Conservation (phyloP, 2,329 filamentous ascomycete genomes). For the Chrysosporium queenslandicum region DNA sequence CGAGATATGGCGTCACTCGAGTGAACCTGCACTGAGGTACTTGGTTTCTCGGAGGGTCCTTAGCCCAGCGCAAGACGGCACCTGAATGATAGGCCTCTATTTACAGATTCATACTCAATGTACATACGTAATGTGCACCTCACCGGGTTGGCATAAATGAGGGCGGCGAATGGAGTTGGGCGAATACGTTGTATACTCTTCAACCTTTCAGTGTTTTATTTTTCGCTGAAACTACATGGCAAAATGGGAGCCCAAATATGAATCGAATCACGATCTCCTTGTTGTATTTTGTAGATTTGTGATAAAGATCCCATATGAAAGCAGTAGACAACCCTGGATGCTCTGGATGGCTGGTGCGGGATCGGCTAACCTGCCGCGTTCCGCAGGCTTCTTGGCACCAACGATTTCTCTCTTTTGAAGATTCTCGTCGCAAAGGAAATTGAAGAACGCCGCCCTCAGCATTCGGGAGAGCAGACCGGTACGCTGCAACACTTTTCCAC, state of each 20-base stretch:
- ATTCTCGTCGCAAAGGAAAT: background rate
- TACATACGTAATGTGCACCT: slow-evolving; percentile 12
- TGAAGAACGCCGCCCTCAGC: background rate
- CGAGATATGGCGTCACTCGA: slow-evolving; percentile 60
- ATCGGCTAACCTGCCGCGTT: slow-evolving; percentile 13
- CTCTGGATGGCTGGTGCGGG: too few species aligned
- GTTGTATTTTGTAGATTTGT: background rate
- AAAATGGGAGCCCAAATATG: too few species aligned
- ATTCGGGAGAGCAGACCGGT: background rate
- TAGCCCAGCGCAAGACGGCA: background rate
- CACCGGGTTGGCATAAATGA: slow-evolving; percentile 10
- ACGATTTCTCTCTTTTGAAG: background rate
- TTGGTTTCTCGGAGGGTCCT: too few species aligned
- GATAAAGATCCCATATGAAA: too few species aligned
- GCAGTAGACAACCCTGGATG: too few species aligned
- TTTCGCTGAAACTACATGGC: too few species aligned
- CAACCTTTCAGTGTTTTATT: background rate
- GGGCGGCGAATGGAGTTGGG: slow-evolving; percentile 12
- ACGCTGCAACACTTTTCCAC: slow-evolving; percentile 15
- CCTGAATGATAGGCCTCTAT: background rate
- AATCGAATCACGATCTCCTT: background rate
- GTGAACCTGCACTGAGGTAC: slow-evolving; percentile 28
- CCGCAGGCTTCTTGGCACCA: background rate
- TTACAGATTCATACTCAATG: background rate
- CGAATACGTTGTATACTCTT: background rate